A percentile compares a stretch with the other conserved stretches of the same genome.
Evolutionary conservation across 306 rosid genomes (phyloP).

Genomic region (Urtica urens): DNA sequence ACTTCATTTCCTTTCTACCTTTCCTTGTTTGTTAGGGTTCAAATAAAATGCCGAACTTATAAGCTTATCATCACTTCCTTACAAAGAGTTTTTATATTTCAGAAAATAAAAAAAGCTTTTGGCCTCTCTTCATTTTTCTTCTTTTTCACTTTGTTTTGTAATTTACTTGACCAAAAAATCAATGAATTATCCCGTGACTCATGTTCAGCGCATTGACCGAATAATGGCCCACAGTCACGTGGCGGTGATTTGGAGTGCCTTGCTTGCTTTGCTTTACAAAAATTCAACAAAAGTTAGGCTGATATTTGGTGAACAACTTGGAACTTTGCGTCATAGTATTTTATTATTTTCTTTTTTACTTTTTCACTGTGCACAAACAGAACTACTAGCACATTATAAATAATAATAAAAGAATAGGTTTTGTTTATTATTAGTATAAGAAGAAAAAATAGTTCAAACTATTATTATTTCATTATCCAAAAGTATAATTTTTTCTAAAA

Average conservation of each 20-base stretch:
- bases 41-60: neutral
- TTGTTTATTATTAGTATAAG: neutral
- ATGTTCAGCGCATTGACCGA: conserved; percentile 16
- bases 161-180: neutral
- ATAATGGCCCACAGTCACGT: conserved; percentile 21
- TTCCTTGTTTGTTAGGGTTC: neutral
- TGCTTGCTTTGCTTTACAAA: neutral
- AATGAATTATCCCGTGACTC: conserved; percentile 16
- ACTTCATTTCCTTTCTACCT: neutral
- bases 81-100: too few species aligned
- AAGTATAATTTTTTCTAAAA: too few species aligned
- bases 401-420: neutral
- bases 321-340: neutral
- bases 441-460: too few species aligned
- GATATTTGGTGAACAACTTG: conserved; percentile 6
- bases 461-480: too few species aligned
- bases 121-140: neutral
- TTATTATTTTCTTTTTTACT: too few species aligned
- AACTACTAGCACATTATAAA: neutral
- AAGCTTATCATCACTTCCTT: neutral
- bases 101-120: too few species aligned
- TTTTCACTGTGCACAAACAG: neutral
- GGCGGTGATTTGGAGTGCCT: conserved; percentile 1
- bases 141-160: neutral
- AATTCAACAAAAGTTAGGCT: conserved; percentile 6